Conservation (phyloP, 1,284 basidiomycete genomes). For the Tylopilus sp. region DNA sequence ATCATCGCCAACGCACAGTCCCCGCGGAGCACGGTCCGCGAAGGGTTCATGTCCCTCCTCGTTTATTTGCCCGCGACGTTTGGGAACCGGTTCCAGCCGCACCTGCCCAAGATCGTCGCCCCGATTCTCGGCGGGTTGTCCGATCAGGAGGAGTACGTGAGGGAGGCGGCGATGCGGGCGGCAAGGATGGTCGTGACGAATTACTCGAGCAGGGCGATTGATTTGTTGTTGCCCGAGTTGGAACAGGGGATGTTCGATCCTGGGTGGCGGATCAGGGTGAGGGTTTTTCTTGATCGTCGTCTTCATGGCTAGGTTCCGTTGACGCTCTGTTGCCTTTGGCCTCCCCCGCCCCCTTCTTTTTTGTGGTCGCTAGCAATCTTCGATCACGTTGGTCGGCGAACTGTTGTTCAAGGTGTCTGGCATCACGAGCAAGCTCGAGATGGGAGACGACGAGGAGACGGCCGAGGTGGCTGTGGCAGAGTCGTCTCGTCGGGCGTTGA, state of each 20-base stretch:
- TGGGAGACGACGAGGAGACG: conserved; percentile 77
- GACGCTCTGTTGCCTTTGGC: too few relatives aligned
- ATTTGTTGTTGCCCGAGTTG: conserved; percentile 91
- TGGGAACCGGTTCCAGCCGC: conserved; percentile 92
- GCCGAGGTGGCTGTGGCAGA: conserved; percentile 67
- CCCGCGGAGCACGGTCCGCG: conserved; percentile 87
- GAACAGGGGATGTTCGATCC: conserved; percentile 95
- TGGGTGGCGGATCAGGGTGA: conserved; percentile 90
- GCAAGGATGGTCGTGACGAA: conserved; percentile 98
- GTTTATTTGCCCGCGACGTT: conserved; percentile 97
- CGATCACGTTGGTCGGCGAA: conserved; percentile 94
- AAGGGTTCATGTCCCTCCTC: conserved; percentile 97
- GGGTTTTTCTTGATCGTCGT: conserved; percentile 25
- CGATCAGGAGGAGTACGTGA: conserved; percentile 90
- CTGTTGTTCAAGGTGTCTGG: conserved; percentile 97
- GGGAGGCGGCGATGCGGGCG: conserved; percentile 98
- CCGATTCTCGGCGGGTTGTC: conserved; percentile 93
- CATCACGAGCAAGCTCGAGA: conserved; percentile 87
- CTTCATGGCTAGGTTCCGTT: too few relatives aligned
- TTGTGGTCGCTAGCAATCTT: conserved; percentile 65
- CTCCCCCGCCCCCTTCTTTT: too few relatives aligned
- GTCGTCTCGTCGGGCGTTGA: conserved; percentile 78
- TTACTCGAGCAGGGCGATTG: conserved; percentile 90
- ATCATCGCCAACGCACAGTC: conserved; percentile 92
- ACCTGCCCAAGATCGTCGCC: conserved; percentile 90